Conservation (phyloP, 306 rosid species). For the Fagus sylvatica region DNA sequence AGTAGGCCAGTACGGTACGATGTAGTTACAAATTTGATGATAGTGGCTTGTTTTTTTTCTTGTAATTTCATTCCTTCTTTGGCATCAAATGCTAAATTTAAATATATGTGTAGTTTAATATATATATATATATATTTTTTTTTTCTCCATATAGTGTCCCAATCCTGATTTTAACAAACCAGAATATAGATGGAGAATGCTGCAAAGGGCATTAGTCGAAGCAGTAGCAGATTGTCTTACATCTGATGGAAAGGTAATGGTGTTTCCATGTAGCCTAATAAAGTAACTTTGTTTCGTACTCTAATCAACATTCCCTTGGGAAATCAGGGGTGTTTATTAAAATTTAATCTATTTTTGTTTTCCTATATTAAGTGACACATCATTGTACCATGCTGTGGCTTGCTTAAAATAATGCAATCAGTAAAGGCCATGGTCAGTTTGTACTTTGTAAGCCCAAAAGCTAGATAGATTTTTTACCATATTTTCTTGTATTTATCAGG, state of each 20-base stretch:
- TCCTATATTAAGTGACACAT: not conserved
- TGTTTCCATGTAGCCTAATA: slow-evolving; percentile 10
- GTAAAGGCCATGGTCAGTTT: slow-evolving; percentile 13
- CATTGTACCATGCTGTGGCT: not conserved
- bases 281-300: not conserved
- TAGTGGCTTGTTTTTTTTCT: not conserved
- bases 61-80: slow-evolving; percentile 4
- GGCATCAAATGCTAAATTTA: slow-evolving; percentile 1
- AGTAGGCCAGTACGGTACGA: not conserved
- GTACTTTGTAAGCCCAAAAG: not conserved
- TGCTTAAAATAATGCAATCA: not conserved
- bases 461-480: slow-evolving; percentile 7
- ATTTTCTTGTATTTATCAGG: slow-evolving; percentile 41
- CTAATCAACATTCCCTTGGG: not conserved
- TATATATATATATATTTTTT: not conserved
- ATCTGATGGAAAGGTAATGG: slow-evolving; percentile 65
- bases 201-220: slow-evolving; percentile 77
- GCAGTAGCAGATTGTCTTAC: slow-evolving; percentile 70
- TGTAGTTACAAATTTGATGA: slow-evolving; percentile 5
- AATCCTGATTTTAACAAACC: slow-evolving; percentile 90
- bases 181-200: slow-evolving; percentile 89
- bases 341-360: not conserved
- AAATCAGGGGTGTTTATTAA: not conserved
- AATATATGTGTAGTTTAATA: not conserved
- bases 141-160: slow-evolving; percentile 58